phyloP scores from a whole-genome alignment of 768 basidiomycete genomes.

The Suillus americanus region DNA sequence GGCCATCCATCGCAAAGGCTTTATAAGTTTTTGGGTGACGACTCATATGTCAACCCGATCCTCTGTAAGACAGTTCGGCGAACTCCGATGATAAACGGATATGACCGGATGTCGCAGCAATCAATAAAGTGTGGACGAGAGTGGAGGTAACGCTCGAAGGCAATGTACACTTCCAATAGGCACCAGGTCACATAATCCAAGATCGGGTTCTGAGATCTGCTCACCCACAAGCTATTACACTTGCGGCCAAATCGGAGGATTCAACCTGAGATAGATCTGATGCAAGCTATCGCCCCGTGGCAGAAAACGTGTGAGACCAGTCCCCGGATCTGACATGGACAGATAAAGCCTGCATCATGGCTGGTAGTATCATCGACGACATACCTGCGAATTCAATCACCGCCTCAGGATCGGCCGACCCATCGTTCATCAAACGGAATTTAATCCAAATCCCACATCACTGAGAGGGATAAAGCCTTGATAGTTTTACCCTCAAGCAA shows the following conservation, averaged over 20 bases:
- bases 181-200: constrained; percentile 11
- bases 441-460: constrained; percentile 6
- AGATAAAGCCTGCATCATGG: constrained; percentile 8
- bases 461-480: background rate
- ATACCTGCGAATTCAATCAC: constrained; percentile 10
- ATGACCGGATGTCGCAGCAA: constrained; percentile 14
- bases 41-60: constrained; percentile 27
- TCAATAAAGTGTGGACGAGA: constrained; percentile 8
- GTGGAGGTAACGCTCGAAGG: constrained; percentile 12
- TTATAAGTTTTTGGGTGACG: constrained; percentile 32
- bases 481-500: constrained; percentile 1
- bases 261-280: constrained; percentile 7
- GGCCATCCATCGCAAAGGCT: constrained; percentile 22
- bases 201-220: constrained; percentile 9
- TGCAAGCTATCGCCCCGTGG: constrained; percentile 8
- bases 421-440: constrained; percentile 2
- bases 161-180: constrained; percentile 14
- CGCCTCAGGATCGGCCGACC: constrained; percentile 2
- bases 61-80: constrained; percentile 16
- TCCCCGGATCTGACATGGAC: constrained; percentile 5
- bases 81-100: constrained; percentile 15
- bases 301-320: constrained; percentile 7
- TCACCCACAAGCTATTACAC: constrained; percentile 4
- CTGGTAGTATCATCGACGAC: constrained; percentile 6
- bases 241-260: constrained; percentile 10